A percentile compares a stretch with the other conserved stretches of the same genome.
These are phyloP conservation scores for Corchorus olitorius DNA, from an alignment of 345 rosid genomes.

Conservation along the genomic window DNA sequence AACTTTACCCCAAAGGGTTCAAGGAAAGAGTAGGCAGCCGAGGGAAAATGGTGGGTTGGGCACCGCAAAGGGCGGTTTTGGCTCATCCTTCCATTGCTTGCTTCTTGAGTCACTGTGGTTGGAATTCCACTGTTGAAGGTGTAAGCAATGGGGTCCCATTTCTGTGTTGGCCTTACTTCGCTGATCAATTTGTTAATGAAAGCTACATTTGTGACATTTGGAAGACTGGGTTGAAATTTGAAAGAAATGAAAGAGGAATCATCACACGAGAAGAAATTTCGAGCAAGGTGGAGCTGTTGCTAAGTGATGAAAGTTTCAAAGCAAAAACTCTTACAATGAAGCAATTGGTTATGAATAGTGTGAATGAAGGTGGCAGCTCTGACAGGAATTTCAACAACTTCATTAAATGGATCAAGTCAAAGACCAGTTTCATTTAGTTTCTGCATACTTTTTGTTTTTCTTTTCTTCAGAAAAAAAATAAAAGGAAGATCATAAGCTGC, in stretches of 20 bases:
- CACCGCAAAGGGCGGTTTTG: not conserved
- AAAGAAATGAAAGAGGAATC: constrained; percentile 22
- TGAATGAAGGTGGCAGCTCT: constrained; percentile 18
- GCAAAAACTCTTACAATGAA: constrained; percentile 19
- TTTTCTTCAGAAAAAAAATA: too few relatives aligned
- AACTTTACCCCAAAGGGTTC: not conserved
- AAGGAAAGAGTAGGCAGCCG: not conserved
- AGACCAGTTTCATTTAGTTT: too few relatives aligned
- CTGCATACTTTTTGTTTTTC: too few relatives aligned
- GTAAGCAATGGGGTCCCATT: constrained; percentile 37
- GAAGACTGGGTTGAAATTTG: constrained; percentile 31
- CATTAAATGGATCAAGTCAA: not conserved
- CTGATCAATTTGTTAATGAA: constrained; percentile 32
- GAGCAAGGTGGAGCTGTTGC: constrained; percentile 27
- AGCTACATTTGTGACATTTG: constrained; percentile 33
- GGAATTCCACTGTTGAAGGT: constrained; percentile 46
- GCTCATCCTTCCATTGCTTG: constrained; percentile 15
- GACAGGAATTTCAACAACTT: not conserved
- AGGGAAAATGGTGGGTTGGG: constrained; percentile 7
- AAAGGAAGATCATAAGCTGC: too few relatives aligned
- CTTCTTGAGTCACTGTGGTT: constrained; percentile 39
- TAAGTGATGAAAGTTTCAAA: constrained; percentile 15
- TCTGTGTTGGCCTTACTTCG: constrained; percentile 43
- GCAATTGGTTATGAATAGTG: constrained; percentile 6
- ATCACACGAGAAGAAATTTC: constrained; percentile 20